These are phyloP conservation scores for apple (Malus domestica) DNA, from an alignment of 306 rosid genomes.

Conservation along the genomic window ASM211411v1 NC_041803.1:4962501-4963000, in stretches of 20 bases:
- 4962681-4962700: conserved; percentile 46
- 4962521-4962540: neutral
- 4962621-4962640: conserved; percentile 45
- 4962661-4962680: conserved; percentile 47
- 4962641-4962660: conserved; percentile 53
- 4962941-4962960: conserved; percentile 39
- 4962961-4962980: conserved; percentile 41
- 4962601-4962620: conserved; percentile 25
- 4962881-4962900: conserved; percentile 53
- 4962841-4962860: neutral
- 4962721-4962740: conserved; percentile 46
- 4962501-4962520: neutral
- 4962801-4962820: conserved; percentile 55
- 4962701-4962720: conserved; percentile 49
- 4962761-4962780: conserved; percentile 18
- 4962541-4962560: neutral
- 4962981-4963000: conserved; percentile 56
- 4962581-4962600: conserved; percentile 13
- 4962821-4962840: conserved; percentile 40
- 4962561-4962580: neutral
- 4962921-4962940: conserved; percentile 50
- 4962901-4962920: conserved; percentile 34
- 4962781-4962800: conserved; percentile 43
- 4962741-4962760: conserved; percentile 32
- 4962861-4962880: conserved; percentile 41